These are phyloP conservation scores for Vicia sativa DNA, from an alignment of 306 rosid genomes.

Conservation along the genomic window DNA sequence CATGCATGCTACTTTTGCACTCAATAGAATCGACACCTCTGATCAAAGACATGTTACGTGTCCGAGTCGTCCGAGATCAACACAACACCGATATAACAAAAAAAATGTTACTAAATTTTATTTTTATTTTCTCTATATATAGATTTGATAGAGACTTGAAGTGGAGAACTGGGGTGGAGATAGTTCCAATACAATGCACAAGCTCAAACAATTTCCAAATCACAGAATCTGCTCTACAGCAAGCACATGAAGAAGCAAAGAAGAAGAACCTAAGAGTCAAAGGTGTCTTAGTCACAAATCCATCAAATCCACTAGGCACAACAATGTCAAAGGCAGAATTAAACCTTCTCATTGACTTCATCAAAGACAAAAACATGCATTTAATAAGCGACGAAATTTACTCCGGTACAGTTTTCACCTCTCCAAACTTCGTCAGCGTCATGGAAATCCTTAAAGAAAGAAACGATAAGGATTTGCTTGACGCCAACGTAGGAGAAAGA, in stretches of 20 bases:
- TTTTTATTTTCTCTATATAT: constrained; percentile 2
- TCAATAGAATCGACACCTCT: too few species aligned
- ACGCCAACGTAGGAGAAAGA: constrained; percentile 42
- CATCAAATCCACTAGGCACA: constrained; percentile 84
- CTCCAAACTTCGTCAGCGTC: constrained; percentile 66
- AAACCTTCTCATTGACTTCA: constrained; percentile 62
- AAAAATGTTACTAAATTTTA: background rate
- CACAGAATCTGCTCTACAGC: constrained; percentile 59
- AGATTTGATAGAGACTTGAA: constrained; percentile 89
- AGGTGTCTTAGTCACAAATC: constrained; percentile 84
- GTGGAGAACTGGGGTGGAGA: constrained; percentile 81
- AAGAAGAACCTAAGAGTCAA: constrained; percentile 68
- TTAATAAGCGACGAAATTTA: constrained; percentile 87
- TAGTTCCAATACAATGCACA: constrained; percentile 81
- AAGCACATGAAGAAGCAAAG: constrained; percentile 61
- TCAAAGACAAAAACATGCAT: constrained; percentile 60
- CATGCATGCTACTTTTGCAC: constrained; percentile 11
- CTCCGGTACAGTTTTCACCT: constrained; percentile 75
- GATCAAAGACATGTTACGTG: too few species aligned
- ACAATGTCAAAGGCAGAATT: constrained; percentile 56
- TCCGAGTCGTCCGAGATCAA: too few species aligned
- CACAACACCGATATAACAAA: too few species aligned
- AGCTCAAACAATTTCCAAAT: constrained; percentile 75
- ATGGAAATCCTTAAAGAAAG: constrained; percentile 69
- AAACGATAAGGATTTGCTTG: constrained; percentile 24